Evolutionary conservation across 805 yeast species (phyloP), one percentile per base, ranked within the genome.

Genomic region (Torulaspora indica): DNA sequence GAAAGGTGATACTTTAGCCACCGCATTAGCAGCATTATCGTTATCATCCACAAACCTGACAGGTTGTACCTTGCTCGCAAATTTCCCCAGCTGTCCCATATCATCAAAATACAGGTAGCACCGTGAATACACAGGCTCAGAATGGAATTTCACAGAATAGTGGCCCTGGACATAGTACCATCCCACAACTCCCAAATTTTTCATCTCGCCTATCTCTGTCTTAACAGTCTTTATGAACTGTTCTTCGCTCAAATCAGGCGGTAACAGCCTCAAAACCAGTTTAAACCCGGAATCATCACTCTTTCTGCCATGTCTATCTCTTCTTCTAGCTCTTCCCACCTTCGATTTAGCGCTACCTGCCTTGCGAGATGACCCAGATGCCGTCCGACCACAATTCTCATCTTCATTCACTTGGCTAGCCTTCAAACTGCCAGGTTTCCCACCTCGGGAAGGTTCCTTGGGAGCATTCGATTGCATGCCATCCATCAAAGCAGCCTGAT

Each of bases 201-300:
- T 45, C 12, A 51, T 49, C 8, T 52, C 53, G 29, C 56, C 53
- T 13, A 54, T 28, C 31, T 46, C 48, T 3, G 58, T 51, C 29
- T 52, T 51, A 10, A 64, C 42, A 32, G 63, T 60, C 12, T 47
- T 49, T 34, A 53, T 47, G 49, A 71, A 72, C 43, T 64, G 65
- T 8, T 53, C 60, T 43, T 65, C 64, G 1, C 62, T 58, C 41
- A 69, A 52, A 39, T 59, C 54, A 2, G 79, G 76, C 9, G 80
- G 79, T 31, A 76, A 54, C n/a, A 66, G 49, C 33, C 79, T 63
- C 4, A 74, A 30, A 8, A 69, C 68, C 5, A 70, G 43, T 46
- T 62, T 68, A 22, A 47, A 45, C 3, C 49, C 48, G 3, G 38
- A 28, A 18, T 30, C 39, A 4, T 34, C 44, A 36, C 42, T 39